phyloP scores from a whole-genome alignment of 2,329 filamentous ascomycete genomes.

The Apiospora marii region DNA sequence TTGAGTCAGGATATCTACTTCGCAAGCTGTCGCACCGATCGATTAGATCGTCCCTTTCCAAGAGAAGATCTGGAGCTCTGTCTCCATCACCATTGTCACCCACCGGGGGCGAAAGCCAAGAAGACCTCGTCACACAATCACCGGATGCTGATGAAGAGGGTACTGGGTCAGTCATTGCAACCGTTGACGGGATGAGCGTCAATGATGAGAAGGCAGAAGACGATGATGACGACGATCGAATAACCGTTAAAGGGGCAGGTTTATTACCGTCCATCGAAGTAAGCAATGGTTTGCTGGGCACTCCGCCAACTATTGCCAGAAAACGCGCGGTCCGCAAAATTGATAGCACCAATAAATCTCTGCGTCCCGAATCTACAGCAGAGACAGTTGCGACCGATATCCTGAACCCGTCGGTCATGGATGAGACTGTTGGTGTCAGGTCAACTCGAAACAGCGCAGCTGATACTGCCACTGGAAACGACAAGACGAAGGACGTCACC shows the following conservation, averaged over 20 bases:
- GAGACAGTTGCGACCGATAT: constrained; percentile 42
- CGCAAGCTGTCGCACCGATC: constrained; percentile 51
- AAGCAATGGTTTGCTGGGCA: neutral
- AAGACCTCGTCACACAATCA: constrained; percentile 53
- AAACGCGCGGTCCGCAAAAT: neutral
- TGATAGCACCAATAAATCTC: neutral
- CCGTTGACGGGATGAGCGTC: constrained; percentile 61
- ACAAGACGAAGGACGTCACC: constrained; percentile 30
- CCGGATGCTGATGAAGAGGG: constrained; percentile 49
- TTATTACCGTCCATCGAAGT: neutral
- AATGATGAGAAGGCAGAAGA: constrained; percentile 44
- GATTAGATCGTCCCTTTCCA: constrained; percentile 37
- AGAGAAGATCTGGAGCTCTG: constrained; percentile 34
- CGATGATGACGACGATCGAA: constrained; percentile 38
- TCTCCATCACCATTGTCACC: constrained; percentile 31
- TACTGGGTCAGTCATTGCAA: constrained; percentile 63
- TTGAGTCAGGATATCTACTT: constrained; percentile 54
- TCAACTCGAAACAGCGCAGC: constrained; percentile 36
- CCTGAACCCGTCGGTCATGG: constrained; percentile 32
- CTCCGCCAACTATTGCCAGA: neutral
- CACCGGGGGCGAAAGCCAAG: constrained; percentile 48
- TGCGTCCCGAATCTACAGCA: constrained; percentile 31
- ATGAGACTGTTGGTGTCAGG: constrained; percentile 30
- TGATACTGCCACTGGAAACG: constrained; percentile 31
- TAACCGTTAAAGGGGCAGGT: neutral